A percentile compares a stretch with the other conserved stretches of the same genome.
These are phyloP conservation scores for Cercospora sp. DNA, from an alignment of 2,329 filamentous ascomycete species.

Conservation along the genomic window DNA sequence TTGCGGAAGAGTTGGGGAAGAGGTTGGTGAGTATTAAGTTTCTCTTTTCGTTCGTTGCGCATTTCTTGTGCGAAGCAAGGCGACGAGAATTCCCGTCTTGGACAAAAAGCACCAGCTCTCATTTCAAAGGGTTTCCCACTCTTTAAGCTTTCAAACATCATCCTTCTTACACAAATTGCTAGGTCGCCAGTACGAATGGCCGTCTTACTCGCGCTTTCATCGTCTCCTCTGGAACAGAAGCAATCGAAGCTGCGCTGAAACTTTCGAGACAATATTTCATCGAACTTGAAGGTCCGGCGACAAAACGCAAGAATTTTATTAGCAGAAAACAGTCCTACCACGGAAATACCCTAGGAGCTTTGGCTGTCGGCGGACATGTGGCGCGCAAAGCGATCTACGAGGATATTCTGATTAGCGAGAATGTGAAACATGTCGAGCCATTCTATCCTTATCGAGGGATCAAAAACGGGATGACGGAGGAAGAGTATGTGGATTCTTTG, in stretches of 20 bases:
- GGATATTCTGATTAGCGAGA: conserved; percentile 35
- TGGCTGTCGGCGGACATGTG: conserved; percentile 45
- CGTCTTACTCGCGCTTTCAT: conserved; percentile 57
- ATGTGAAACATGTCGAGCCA: conserved; percentile 34
- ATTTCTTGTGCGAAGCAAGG: too few species aligned
- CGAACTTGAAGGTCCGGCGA: conserved; percentile 47
- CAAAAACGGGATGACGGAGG: conserved; percentile 41
- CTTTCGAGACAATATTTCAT: conserved; percentile 52
- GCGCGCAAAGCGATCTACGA: conserved; percentile 40
- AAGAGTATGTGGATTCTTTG: conserved; percentile 45
- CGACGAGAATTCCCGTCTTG: too few species aligned
- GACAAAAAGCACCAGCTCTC: too few species aligned
- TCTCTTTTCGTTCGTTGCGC: too few species aligned
- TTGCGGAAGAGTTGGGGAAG: conserved; percentile 50
- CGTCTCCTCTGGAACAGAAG: conserved; percentile 52
- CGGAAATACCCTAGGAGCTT: conserved; percentile 52
- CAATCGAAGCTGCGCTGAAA: conserved; percentile 52
- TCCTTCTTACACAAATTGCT: too few species aligned
- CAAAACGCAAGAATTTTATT: conserved; percentile 47
- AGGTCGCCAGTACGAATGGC: conserved; percentile 49
- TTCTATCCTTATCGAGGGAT: conserved; percentile 43
- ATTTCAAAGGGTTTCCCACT: too few species aligned
- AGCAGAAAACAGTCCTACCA: conserved; percentile 51
- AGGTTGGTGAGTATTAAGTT: not conserved
- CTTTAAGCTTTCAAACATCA: too few species aligned